phyloP scores from a whole-genome alignment of 345 rosid species.

The Brassica juncea region DNA sequence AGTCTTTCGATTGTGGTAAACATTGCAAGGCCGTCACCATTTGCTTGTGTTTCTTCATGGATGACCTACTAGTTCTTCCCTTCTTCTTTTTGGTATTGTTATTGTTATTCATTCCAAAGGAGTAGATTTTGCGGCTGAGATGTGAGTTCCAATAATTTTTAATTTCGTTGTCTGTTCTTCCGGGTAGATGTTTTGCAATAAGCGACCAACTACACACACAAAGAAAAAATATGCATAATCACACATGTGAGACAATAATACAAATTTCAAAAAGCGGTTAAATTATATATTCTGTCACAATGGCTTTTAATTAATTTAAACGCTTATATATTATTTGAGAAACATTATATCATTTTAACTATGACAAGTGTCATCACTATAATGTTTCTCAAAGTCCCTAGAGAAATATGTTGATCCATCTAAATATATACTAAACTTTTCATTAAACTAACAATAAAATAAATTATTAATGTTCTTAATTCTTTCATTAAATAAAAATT shows the following conservation, averaged over 20 bases:
- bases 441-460: no score
- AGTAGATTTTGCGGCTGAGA: conserved; percentile 63
- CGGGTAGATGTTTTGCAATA: conserved; percentile 77
- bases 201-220: conserved; percentile 61
- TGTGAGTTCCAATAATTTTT: conserved; percentile 93
- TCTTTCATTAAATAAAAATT: no score
- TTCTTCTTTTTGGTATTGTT: conserved; percentile 30
- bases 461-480: no score
- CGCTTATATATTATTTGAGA: no score
- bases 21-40: conserved; percentile 37
- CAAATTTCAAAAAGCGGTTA: neutral
- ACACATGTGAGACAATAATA: conserved; percentile 3
- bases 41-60: conserved; percentile 47
- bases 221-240: neutral
- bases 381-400: no score
- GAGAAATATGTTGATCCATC: no score
- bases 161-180: conserved; percentile 88
- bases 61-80: conserved; percentile 46
- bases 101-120: conserved; percentile 10
- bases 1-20: neutral
- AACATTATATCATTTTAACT: no score
- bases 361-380: no score
- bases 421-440: no score
- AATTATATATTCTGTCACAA: neutral
- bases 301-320: neutral